phyloP scores from a whole-genome alignment of 2,329 filamentous ascomycete genomes.

The Fusarium drepaniforme region DNA sequence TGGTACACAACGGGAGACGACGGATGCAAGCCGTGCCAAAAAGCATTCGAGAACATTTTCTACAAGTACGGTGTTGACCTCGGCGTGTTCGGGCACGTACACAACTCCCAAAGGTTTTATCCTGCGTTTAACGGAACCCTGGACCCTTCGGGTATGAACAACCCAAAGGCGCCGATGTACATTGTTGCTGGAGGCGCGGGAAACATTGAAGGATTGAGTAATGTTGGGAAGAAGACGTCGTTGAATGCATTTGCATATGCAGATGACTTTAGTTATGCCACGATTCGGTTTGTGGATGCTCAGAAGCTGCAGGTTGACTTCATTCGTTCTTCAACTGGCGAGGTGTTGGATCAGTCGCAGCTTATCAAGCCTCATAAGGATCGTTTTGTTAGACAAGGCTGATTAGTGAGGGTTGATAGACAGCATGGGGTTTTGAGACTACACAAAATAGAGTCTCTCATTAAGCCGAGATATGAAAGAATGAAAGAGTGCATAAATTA shows the following conservation, averaged over 20 bases:
- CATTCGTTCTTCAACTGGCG: slow-evolving; percentile 9
- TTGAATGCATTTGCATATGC: slow-evolving; percentile 28
- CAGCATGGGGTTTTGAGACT: not conserved
- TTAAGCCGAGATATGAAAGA: not conserved
- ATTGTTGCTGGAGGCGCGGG: slow-evolving; percentile 25
- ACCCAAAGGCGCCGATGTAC: slow-evolving; percentile 26
- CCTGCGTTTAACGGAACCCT: slow-evolving; percentile 17
- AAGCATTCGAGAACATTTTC: slow-evolving; percentile 17
- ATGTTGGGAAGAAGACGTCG: not conserved
- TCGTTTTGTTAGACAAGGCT: slow-evolving; percentile 9
- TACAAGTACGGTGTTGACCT: slow-evolving; percentile 27
- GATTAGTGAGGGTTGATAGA: not conserved
- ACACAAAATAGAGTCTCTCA: not conserved
- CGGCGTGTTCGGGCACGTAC: slow-evolving; percentile 20
- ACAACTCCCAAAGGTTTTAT: slow-evolving; percentile 24
- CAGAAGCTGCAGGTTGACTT: slow-evolving; percentile 18
- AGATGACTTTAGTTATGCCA: slow-evolving; percentile 28
- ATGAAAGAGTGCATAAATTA: not conserved
- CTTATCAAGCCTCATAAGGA: slow-evolving; percentile 22
- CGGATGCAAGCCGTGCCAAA: slow-evolving; percentile 29
- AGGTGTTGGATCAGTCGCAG: slow-evolving; percentile 6
- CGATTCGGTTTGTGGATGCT: slow-evolving; percentile 16
- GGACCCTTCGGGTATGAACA: slow-evolving; percentile 11
- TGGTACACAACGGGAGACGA: slow-evolving; percentile 59
- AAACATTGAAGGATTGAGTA: slow-evolving; percentile 22